Evolutionary conservation across 1,284 basidiomycete genomes (phyloP).

Genomic region (Heterobasidion annosum): DNA sequence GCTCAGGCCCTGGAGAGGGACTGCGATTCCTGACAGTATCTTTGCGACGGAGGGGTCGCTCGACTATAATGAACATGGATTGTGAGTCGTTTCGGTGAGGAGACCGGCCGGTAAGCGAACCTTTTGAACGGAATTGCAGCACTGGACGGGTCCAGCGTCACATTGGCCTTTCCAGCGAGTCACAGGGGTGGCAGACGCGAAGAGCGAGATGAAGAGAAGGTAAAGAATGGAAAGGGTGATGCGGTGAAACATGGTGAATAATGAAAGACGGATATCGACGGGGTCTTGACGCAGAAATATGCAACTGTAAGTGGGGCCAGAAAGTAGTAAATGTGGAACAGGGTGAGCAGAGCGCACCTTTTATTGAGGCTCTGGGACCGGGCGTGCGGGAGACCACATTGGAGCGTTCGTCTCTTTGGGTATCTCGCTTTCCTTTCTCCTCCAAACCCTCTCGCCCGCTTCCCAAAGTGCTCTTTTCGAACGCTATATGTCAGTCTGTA

Average conservation of each 20-base stretch:
- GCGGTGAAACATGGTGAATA: background rate
- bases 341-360: too few species aligned
- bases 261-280: too few species aligned
- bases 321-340: too few species aligned
- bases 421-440: too few species aligned
- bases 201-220: background rate
- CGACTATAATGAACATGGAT: background rate
- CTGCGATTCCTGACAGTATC: constrained; percentile 13
- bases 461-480: too few species aligned
- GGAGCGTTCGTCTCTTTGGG: too few species aligned
- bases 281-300: too few species aligned
- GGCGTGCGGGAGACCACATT: too few species aligned
- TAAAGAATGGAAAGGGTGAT: background rate
- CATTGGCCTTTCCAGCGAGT: constrained; percentile 9
- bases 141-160: constrained; percentile 18
- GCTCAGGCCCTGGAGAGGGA: constrained; percentile 11
- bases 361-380: too few species aligned
- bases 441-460: too few species aligned
- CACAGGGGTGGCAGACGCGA: background rate
- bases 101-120: constrained; percentile 5
- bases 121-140: constrained; percentile 17
- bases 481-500: too few species aligned
- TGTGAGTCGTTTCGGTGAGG: background rate
- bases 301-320: too few species aligned
- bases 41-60: background rate